These are phyloP conservation scores for Sporothrix phasma DNA, from an alignment of 2,329 filamentous ascomycete species.

Conservation along the genomic window DNA sequence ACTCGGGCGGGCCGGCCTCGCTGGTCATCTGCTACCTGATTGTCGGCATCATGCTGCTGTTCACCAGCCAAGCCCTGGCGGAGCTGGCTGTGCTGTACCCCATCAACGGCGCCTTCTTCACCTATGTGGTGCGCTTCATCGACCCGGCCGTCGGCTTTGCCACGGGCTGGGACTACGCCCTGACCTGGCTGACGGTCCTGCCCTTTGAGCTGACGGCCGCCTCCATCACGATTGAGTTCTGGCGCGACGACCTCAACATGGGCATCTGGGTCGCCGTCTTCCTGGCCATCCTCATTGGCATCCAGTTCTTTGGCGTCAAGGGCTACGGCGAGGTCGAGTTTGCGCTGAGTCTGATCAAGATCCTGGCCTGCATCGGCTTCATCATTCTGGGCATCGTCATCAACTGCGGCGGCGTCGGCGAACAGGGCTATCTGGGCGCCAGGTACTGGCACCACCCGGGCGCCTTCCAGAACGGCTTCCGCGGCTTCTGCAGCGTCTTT, in stretches of 20 bases:
- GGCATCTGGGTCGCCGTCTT: conserved; percentile 49
- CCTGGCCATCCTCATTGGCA: conserved; percentile 38
- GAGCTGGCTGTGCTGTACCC: conserved; percentile 52
- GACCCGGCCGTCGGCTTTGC: conserved; percentile 50
- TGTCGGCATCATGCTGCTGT: conserved; percentile 48
- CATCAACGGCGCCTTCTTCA: conserved; percentile 52
- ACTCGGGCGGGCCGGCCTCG: conserved; percentile 48
- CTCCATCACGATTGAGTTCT: conserved; percentile 43
- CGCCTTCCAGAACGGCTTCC: conserved; percentile 42
- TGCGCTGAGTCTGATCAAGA: conserved; percentile 46
- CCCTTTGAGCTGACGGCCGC: conserved; percentile 47
- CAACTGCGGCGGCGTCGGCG: conserved; percentile 46
- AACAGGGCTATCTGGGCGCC: conserved; percentile 49
- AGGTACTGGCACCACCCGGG: conserved; percentile 50
- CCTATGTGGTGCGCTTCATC: conserved; percentile 51
- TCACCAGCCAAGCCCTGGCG: conserved; percentile 49
- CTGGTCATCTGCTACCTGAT: conserved; percentile 43
- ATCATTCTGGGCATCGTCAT: conserved; percentile 55
- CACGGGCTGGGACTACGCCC: conserved; percentile 43
- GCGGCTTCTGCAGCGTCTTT: conserved; percentile 42
- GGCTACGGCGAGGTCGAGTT: conserved; percentile 53
- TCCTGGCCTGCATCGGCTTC: conserved; percentile 49
- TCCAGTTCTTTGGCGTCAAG: conserved; percentile 47
- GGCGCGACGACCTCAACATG: conserved; percentile 40
- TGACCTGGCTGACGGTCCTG: conserved; percentile 39